Base-by-base conservation (phyloP, 495 filamentous ascomycete species). In the Xylaria nigripes region DNA sequence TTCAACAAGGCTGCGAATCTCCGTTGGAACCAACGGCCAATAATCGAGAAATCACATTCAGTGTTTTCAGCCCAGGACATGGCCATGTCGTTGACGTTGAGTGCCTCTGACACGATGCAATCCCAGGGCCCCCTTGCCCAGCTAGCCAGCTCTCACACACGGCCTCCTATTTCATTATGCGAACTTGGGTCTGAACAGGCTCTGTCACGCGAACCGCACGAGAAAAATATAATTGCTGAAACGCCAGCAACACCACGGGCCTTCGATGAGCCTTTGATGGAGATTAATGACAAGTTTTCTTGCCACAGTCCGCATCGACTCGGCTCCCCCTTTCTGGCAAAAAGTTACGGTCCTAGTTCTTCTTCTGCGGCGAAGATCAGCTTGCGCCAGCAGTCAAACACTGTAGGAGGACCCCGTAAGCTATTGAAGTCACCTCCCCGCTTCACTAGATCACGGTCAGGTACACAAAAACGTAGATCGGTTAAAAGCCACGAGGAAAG, bases 51-150 rank as follows among this genome's bases (percentile, higher is more conserved):
- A 19, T 68, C 65, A 6, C 52, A 65, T 1, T 65, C 65, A 7
- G 66, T 66, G 21, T 77, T 79, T 23, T 77, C 83, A 3, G 89
- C 86, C 10, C 84, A 87, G 41, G 90, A 93, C 50, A 86, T 97
- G 71, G 85, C 87, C 40, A 71, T 95, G 34, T 96, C 93, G 32
- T 80, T 98, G 32, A 79, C 83, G 3, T 78, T 89, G 18, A 90
- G 86, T 68, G 86, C 87, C 8, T 79, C 90, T 13, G 78, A 85
- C n/a, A 81, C 80, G 15, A 92, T 92, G 87, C 81, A 86, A 49
- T 82, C 80, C 1, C 76, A 80, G 30, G 86, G 81, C 42, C 84
- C 87, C 0, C 67, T 97, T 48, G 80, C 88, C 5, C 74, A 79
- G 50, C 72, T 81, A 30, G 70, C 74, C 15, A 55, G 64, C 25